Conservation (phyloP, 2,329 filamentous ascomycete genomes). For the Capronia americana region DNA sequence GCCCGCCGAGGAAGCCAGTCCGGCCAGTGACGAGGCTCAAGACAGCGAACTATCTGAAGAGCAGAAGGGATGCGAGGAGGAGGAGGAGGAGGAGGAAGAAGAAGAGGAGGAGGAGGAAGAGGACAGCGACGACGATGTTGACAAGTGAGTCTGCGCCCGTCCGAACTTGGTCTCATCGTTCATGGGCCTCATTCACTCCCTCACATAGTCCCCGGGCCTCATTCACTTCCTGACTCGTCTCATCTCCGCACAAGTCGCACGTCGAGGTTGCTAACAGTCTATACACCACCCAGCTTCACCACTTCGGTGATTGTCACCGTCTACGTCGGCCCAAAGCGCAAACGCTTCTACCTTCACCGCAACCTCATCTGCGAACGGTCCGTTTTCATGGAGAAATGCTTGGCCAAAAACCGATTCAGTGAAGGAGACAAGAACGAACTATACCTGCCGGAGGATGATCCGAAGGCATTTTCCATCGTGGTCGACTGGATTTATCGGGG, state of each 20-base stretch:
- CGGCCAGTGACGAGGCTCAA: constrained; percentile 6
- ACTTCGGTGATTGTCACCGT: constrained; percentile 52
- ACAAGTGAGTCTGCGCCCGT: constrained; percentile 28
- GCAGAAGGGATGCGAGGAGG: constrained; percentile 1
- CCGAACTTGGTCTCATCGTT: background rate
- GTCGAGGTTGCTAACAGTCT: background rate
- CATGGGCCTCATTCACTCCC: too few species aligned
- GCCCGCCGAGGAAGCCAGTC: background rate
- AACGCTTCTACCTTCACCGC: constrained; percentile 35
- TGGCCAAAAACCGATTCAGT: constrained; percentile 54
- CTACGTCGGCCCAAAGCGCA: constrained; percentile 53
- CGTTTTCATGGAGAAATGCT: constrained; percentile 58
- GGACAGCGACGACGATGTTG: constrained; percentile 35
- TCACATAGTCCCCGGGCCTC: background rate
- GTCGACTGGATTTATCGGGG: constrained; percentile 45
- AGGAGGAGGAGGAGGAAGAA: constrained; percentile 19
- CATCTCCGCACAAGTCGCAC: background rate
- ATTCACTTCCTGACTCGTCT: background rate
- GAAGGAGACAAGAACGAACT: constrained; percentile 57
- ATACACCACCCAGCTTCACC: constrained; percentile 27
- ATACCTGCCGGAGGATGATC: constrained; percentile 59
- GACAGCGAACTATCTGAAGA: constrained; percentile 3
- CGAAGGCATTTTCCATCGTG: constrained; percentile 59
- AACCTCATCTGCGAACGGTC: constrained; percentile 52
- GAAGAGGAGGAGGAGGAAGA: constrained; percentile 26